phyloP scores from a whole-genome alignment of 495 filamentous ascomycete genomes.

The Daldinia decipiens region DNA sequence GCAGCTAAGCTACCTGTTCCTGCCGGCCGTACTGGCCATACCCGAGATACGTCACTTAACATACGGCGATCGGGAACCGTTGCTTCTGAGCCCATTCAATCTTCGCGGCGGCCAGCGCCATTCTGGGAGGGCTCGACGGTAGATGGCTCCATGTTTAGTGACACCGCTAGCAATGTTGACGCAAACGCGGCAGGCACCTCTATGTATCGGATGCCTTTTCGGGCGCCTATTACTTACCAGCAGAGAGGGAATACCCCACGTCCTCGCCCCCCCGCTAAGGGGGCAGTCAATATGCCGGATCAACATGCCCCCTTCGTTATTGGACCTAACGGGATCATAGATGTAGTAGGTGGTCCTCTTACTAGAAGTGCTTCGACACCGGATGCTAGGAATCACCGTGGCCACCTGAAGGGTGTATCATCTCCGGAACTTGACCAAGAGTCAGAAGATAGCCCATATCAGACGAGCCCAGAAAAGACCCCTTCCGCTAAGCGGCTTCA shows the following conservation, averaged over 20 bases:
- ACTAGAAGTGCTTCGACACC: constrained; percentile 50
- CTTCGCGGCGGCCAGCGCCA: constrained; percentile 36
- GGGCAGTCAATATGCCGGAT: constrained; percentile 20
- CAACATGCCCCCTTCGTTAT: constrained; percentile 45
- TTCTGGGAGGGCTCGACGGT: constrained; percentile 50
- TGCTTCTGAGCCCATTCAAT: constrained; percentile 43
- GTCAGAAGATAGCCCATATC: constrained; percentile 43
- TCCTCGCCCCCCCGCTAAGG: constrained; percentile 34
- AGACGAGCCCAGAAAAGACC: constrained; percentile 48
- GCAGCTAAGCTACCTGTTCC: constrained; percentile 40
- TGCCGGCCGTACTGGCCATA: constrained; percentile 35
- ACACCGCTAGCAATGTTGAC: constrained; percentile 47
- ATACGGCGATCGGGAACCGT: constrained; percentile 32
- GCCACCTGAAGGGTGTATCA: constrained; percentile 33
- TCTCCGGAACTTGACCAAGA: constrained; percentile 43
- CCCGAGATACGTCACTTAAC: constrained; percentile 42
- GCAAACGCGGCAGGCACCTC: constrained; percentile 38
- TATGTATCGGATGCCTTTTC: constrained; percentile 38
- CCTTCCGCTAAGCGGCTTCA: constrained; percentile 46
- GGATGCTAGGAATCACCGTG: constrained; percentile 44
- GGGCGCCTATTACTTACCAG: constrained; percentile 29
- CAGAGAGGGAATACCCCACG: constrained; percentile 43
- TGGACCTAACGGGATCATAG: constrained; percentile 45
- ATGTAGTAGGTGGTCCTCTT: constrained; percentile 41
- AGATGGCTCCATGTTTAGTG: constrained; percentile 49